Conservation (phyloP, 305 asterid species). For the Fraxinus nigra region DNA sequence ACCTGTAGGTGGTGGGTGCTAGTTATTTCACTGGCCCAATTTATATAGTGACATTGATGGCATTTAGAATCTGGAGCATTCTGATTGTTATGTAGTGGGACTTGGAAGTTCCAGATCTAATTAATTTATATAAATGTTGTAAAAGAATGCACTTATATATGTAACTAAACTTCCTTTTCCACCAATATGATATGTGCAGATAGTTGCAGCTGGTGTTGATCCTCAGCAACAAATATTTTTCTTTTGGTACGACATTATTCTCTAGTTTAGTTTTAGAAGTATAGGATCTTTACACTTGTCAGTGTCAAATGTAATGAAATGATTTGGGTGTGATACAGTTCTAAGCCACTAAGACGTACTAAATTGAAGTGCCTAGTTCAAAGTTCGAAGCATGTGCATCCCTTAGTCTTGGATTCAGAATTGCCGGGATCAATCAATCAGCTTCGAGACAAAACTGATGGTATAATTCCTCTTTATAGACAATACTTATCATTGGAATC, state of each 20-base stretch:
- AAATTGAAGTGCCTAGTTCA: constrained; percentile 46
- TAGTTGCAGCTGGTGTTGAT: constrained; percentile 84
- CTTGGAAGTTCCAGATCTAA: neutral
- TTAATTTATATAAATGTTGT: constrained; percentile 9
- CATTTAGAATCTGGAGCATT: constrained; percentile 5
- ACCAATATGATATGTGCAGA: constrained; percentile 42
- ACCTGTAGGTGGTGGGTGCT: neutral
- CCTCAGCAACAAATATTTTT: constrained; percentile 83
- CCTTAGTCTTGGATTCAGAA: constrained; percentile 64
- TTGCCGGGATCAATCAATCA: constrained; percentile 47
- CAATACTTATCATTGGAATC: constrained; percentile 10
- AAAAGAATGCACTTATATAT: neutral
- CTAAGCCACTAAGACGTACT: constrained; percentile 61
- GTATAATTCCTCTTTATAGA: constrained; percentile 39
- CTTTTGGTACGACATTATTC: constrained; percentile 57
- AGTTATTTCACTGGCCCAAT: neutral
- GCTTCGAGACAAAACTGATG: constrained; percentile 67
- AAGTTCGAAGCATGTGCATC: constrained; percentile 68
- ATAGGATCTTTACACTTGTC: constrained; percentile 17
- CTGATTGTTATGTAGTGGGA: constrained; percentile 6
- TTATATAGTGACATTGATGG: neutral
- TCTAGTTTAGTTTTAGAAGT: constrained; percentile 18
- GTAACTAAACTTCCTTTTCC: constrained; percentile 19
- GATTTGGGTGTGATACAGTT: constrained; percentile 52
- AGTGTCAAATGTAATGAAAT: constrained; percentile 26